A percentile compares a stretch with the other conserved stretches of the same genome.
These are phyloP conservation scores for Colletotrichum horii DNA, from an alignment of 2,329 filamentous ascomycete species.

Conservation along the genomic window DNA sequence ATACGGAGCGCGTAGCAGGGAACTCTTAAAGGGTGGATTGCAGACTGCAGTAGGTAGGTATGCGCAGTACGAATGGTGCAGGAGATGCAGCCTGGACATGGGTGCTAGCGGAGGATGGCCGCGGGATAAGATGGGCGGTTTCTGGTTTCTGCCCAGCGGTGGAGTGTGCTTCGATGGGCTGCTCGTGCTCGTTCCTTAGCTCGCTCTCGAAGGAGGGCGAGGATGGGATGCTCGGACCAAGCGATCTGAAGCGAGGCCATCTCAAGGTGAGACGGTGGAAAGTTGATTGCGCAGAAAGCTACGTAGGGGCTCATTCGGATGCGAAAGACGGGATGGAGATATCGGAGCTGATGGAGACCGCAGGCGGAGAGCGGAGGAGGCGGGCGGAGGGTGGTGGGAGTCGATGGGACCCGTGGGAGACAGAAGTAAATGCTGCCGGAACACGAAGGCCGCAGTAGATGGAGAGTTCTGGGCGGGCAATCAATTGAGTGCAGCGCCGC, in stretches of 20 bases:
- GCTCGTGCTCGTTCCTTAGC: background rate
- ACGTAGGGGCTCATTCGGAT: background rate
- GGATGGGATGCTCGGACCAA: constrained; percentile 7
- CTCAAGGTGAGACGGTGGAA: background rate
- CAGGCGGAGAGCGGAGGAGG: background rate
- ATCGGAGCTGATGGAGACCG: background rate
- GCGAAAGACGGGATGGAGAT: background rate
- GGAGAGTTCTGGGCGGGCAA: background rate
- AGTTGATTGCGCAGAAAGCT: background rate
- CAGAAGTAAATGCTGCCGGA: background rate
- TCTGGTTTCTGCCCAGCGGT: background rate
- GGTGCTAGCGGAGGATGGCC: background rate
- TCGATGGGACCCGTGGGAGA: background rate
- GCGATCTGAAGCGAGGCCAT: background rate
- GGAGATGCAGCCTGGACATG: background rate
- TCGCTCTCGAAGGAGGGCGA: background rate
- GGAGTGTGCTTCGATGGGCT: background rate
- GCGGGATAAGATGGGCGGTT: background rate
- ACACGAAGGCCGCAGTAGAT: background rate
- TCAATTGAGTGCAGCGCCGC: constrained; percentile 2
- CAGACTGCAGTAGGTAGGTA: background rate
- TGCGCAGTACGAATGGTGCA: background rate
- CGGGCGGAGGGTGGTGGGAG: background rate
- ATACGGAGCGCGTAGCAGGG: background rate
- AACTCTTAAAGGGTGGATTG: background rate